Evolutionary conservation across 306 rosid genomes (phyloP), one percentile per base, ranked within the genome.

Genomic region (Cucumis cinereus): DNA sequence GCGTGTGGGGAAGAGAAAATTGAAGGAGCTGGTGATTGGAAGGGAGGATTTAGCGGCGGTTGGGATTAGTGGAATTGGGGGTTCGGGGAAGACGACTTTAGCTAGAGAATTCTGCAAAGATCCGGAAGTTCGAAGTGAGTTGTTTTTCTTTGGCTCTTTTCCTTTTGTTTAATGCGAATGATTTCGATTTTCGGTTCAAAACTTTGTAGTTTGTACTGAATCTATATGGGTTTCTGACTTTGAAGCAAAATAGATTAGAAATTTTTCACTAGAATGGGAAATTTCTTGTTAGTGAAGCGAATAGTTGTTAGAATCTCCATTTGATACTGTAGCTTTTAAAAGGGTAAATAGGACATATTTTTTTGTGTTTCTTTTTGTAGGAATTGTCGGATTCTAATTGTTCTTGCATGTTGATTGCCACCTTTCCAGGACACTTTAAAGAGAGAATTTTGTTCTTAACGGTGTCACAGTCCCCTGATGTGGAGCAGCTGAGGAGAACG

Each of bases 11-110:
- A 90, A 84, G 90, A 91, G 68, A 83, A 87, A 80, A 79, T 89
- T 91, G 64, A 87, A 78, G 85, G 97, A 86, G 41, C 79, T 86
- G 84, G 17, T 91, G 55, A 3, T 81, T 52, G 90, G 82, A 26
- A 78, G 82, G 52, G 79, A 80, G 2, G 93, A 90, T 67, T 73
- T 82, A 47, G 35, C 68, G 20, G 85, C 89, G 47, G 87, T 91
- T 67, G 97, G 91, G 35, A 84, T 94, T 76, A 69, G 75, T 54
- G 98, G 98, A 68, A 88, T 91, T 73, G 98, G 97, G 55, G 98
- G 98, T 7, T 94, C 98, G 1, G 98, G 98, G 10, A 94, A 94
- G 68, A 94, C 98, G 24, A 94, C 98, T 66, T 86, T 94, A 53
- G 98, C 90, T 2, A 84, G 82, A 82, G 97, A 90, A 55, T 24